A percentile compares a stretch with the other conserved stretches of the same genome.
Conservation (phyloP, 2,329 filamentous ascomycete species). For the Dactylonectria estremocensis region DNA sequence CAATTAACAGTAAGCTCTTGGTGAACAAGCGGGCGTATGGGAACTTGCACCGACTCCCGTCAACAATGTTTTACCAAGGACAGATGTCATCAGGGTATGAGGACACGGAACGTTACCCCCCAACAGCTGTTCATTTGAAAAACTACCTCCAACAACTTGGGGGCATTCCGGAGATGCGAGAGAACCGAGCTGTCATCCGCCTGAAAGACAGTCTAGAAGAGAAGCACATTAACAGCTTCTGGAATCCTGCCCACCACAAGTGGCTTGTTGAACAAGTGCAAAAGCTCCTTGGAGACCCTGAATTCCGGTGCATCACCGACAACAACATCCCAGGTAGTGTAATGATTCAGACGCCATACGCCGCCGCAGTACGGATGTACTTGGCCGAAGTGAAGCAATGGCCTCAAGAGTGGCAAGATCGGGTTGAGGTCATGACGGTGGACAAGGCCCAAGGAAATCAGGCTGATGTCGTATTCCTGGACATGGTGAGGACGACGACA, state of each 20-base stretch:
- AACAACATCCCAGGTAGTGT: slow-evolving; percentile 52
- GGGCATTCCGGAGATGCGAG: slow-evolving; percentile 33
- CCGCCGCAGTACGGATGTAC: slow-evolving; percentile 56
- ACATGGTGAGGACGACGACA: slow-evolving; percentile 59
- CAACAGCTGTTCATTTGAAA: slow-evolving; percentile 48
- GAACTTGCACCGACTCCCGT: slow-evolving; percentile 59
- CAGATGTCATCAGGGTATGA: slow-evolving; percentile 56
- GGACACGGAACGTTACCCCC: slow-evolving; percentile 44
- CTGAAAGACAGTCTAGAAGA: slow-evolving; percentile 48
- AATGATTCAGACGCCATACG: slow-evolving; percentile 63
- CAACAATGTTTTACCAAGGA: slow-evolving; percentile 58
- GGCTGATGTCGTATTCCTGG: slow-evolving; percentile 64
- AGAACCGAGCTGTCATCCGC: slow-evolving; percentile 58
- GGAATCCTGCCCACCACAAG: slow-evolving; percentile 56
- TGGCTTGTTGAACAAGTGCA: slow-evolving; percentile 55
- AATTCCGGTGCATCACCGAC: slow-evolving; percentile 52
- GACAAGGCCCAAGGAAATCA: slow-evolving; percentile 64
- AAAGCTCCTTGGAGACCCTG: slow-evolving; percentile 49
- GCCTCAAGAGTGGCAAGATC: slow-evolving; percentile 45
- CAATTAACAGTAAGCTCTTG: slow-evolving; percentile 52
- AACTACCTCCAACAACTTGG: slow-evolving; percentile 49
- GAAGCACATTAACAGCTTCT: slow-evolving; percentile 54
- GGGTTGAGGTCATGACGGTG: slow-evolving; percentile 60
- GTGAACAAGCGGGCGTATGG: slow-evolving; percentile 58
- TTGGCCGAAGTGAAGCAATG: slow-evolving; percentile 46